Conservation (phyloP, 2,329 filamentous ascomycete genomes). For the Aspergillus ochraceus region DNA sequence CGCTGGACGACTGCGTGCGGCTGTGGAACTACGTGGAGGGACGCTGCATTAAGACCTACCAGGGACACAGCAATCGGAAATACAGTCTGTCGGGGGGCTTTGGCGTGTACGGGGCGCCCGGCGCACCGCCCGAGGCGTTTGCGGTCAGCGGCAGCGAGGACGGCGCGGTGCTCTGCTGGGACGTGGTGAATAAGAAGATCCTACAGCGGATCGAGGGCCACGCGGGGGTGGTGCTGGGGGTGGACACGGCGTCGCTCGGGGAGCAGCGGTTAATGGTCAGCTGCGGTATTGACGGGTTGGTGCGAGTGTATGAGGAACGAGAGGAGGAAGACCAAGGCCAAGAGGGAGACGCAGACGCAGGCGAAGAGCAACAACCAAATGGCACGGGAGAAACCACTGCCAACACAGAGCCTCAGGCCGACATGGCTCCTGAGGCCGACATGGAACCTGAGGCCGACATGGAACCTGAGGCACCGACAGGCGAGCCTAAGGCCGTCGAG, state of each 20-base stretch:
- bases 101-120: constrained; percentile 58
- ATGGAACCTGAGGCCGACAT: too few species aligned
- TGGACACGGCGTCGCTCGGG: constrained; percentile 58
- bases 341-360: neutral
- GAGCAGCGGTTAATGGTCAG: constrained; percentile 56
- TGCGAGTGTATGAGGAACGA: constrained; percentile 61
- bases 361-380: neutral
- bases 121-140: constrained; percentile 54
- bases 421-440: neutral
- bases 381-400: neutral
- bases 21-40: constrained; percentile 95
- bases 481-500: too few species aligned
- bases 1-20: constrained; percentile 83
- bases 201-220: constrained; percentile 66
- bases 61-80: constrained; percentile 81
- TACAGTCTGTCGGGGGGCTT: constrained; percentile 87
- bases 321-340: constrained; percentile 1
- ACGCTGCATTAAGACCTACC: constrained; percentile 92
- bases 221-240: constrained; percentile 59
- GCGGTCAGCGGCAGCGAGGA: constrained; percentile 85
- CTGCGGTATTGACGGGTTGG: constrained; percentile 61
- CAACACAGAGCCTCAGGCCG: neutral
- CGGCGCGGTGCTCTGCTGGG: constrained; percentile 82
- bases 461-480: too few species aligned
- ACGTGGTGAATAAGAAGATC: constrained; percentile 80